These are phyloP conservation scores for Phytophthora macrochlamydospora DNA, from an alignment of 352 stramenopile genomes.

Conservation along the genomic window DNA sequence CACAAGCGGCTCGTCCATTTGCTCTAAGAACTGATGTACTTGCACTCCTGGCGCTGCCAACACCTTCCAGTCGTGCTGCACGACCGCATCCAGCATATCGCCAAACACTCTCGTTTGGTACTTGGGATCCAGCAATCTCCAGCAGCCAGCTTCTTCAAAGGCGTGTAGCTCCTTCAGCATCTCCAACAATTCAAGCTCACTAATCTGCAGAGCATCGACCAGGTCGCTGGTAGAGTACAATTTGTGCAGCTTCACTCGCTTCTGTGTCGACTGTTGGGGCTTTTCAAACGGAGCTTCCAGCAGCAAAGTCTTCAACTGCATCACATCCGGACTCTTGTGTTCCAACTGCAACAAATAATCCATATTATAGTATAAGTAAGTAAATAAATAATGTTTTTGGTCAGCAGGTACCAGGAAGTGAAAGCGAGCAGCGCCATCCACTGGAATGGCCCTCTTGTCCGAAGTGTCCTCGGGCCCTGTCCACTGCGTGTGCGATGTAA, in stretches of 20 bases:
- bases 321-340: conserved; percentile 59
- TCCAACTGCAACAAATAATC: conserved; percentile 50
- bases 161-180: conserved; percentile 70
- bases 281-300: conserved; percentile 70
- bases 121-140: conserved; percentile 58
- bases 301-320: conserved; percentile 62
- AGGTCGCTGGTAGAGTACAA: conserved; percentile 70
- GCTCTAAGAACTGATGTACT: conserved; percentile 44
- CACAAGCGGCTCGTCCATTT: conserved; percentile 48
- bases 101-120: conserved; percentile 72
- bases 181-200: conserved; percentile 59
- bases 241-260: conserved; percentile 57
- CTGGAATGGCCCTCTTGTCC: conserved; percentile 39
- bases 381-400: not conserved
- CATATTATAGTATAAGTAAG: not conserved
- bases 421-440: conserved; percentile 59
- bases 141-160: conserved; percentile 75
- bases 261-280: conserved; percentile 18
- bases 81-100: conserved; percentile 73
- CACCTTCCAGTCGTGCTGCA: conserved; percentile 76
- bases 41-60: conserved; percentile 44
- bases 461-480: conserved; percentile 26
- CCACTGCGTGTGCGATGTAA: conserved; percentile 70
- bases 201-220: conserved; percentile 64
- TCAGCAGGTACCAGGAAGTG: conserved; percentile 62